Base-by-base conservation (phyloP, 1,284 basidiomycete species). In the Singerocomus rubriflavus region DNA sequence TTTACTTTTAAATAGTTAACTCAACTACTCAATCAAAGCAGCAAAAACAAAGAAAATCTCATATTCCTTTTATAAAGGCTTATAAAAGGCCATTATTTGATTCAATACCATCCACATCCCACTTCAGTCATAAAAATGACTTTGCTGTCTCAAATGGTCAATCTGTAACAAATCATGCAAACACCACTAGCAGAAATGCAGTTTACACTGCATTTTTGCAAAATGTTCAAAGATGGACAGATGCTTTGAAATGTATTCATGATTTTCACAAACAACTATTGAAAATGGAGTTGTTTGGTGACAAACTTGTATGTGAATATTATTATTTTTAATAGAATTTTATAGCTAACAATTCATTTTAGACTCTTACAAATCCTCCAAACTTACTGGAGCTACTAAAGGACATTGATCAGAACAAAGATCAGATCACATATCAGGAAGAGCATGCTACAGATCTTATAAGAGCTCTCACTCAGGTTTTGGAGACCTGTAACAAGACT, bases 331-430 rank as follows among this genome's bases (percentile, higher is more conserved):
- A 2, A n/a, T 10, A 0, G 27, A 6, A 5, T 10, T 0, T 12
- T 25, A 12, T 26, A 13, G 30, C 5, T 61, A 2, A 65, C 6
- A 27, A 29, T 44, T 6, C 3, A 21, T 2, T 32, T 39, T 16
- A 66, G 64, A 33, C 14, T 1, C 25, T 27, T 1, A 16, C 10
- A 36, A 21, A 39, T 30, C 17, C 25, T 16, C 33, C 53, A 38
- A 33, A 49, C 16, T 27, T 66, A 41, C 48, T 67, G 6, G 10
- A 42, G 1, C 5, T 68, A 0, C n/a, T 70, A n/a, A 45, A 40
- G 32, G 43, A 66, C 1, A 64, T 66, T 26, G 48, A 66, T 9
- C 36, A 46, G 9, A 9, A 52, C 5, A 68, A 62, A 36, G 43
- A 68, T 34, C 21, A 38, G 31, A 33, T 64, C 44, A 66, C 67